Evolutionary conservation across 331 rosid species (phyloP), one percentile per base, ranked within the genome.

Genomic region (Acacia pycnantha): DNA sequence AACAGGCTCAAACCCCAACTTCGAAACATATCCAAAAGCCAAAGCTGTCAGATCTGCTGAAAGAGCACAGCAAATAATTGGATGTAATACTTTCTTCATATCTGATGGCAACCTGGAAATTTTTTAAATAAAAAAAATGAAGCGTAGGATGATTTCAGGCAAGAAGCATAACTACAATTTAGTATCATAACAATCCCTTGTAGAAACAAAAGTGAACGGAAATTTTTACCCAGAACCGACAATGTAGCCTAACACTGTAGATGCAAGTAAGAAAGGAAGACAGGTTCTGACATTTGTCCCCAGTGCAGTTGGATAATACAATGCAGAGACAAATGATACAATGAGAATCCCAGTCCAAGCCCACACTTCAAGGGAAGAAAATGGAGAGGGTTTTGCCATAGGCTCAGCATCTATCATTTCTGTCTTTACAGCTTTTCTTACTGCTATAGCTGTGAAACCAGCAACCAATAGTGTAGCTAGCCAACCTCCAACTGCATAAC

Each of bases 251-350:
- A 91, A 87, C 65, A 92, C 97, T 0, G 97, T 95, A 44, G 98
- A 88, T 21, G 98, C 92, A 82, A 95, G 98, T 78, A 95, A 92
- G 88, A 95, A 95, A 0, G 98, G 98, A 73, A 95, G 97, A 90
- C 88, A 90, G 11, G 98, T 95, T 88, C 91, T 91, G 78, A 94
- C 98, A 85, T 81, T 75, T 24, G 98, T 91, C 76, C 98, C 98
- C 21, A 95, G 80, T 18, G 85, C 89, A 40, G 93, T 82, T 70
- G 98, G 98, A 84, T 88, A 84, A 24, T 79, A 73, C 48, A 93
- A 83, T 81, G 98, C 98, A 56, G 83, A 72, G 19, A 84, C 87
- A 79, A 95, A 90, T 44, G 98, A 92, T 82, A 59, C 50, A 58
- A 93, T 74, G 80, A 95, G 86, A 83, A 95, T 62, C 44, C 87